Evolutionary conservation across 2,329 filamentous ascomycete species (phyloP), one percentile per base, ranked within the genome.

Genomic region (Penicillium sp.): DNA sequence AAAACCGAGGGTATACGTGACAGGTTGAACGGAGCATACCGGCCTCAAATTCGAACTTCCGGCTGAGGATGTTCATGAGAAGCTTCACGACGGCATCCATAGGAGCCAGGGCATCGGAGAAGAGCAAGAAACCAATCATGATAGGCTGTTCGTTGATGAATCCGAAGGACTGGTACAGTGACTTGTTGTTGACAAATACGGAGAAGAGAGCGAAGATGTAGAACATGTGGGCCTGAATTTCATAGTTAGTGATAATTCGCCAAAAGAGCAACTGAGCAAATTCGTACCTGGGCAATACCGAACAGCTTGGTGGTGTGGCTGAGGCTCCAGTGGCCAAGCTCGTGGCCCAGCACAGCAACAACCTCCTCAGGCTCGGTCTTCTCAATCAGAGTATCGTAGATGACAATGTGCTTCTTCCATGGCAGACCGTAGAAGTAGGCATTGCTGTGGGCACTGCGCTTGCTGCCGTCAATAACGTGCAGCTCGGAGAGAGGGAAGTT

Each of bases 401-500:
- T 95, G 69, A 99, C 94, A 79, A 99, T 99, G 80, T 97, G 95
- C 84, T 97, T 97, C 84, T 97, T 97, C 92, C 93, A 99, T 40
- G 94, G 94, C 54, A 99, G 84, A 58, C 94, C 94, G 68, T 95
- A 97, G 79, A 99, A 99, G 77, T 95, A 96, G 20, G 90, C 90
- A 70, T 96, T 96, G 78, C 88, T 92, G 78, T 96, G 90, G 24
- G 89, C 89, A 71, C 88, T 91, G 66, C 90, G 84, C 80, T 93
- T 93, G 79, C 89, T 92, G 48, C 90, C 91, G 72, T 96, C 90
- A 69, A 99, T 99, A 69, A 97, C 92, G 71, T 96, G 91, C 43
- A 99, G 83, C 71, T 97, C 92, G 61, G 89, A 86, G 31, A 99
- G 87, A 2, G 94, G 94, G 77, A 99, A 99, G 61, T 93, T 86